Base-by-base conservation (phyloP, 495 filamentous ascomycete genomes). In the Aspergillus nanangensis region DNA sequence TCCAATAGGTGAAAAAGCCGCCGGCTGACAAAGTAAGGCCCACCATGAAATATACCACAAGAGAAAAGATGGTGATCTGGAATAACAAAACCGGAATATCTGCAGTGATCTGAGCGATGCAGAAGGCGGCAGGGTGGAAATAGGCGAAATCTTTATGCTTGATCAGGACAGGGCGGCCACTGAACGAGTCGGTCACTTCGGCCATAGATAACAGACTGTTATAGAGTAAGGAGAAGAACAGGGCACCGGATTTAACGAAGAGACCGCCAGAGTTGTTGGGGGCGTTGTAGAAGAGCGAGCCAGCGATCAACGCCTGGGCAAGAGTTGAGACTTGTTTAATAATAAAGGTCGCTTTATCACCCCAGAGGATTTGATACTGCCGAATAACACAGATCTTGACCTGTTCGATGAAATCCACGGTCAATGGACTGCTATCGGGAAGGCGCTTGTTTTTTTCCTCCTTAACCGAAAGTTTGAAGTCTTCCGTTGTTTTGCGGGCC, bases 171-270 rank as follows among this genome's bases (percentile, higher is more conserved):
- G 82, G 86, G 7, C 86, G 77, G 2, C 79, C 78, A 15, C 71
- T 70, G 57, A 89, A 88, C 0, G 85, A 83, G 22, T 83, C 73
- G 18, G 79, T 86, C 3, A 89, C 72, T 55, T 91, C 87, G 1
- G 82, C 74, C 46, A 91, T 71, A 19, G 87, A 81, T 5, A 89
- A 68, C 48, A 90, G 68, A 50, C 80, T 80, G 57, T 88, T 85
- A 66, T 88, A 90, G 18, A 92, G 65, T 8, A 90, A 56, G 27
- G 81, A 77, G 65, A 90, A 87, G 71, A 90, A 90, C n/a, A 79
- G 57, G 11, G 71, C 78, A 50, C 77, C 77, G 7, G 69, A 73
- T 44, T 79, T 78, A 42, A 73, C 55, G 45, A 79, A 80, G 1
- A 78, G 58, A 34, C 77, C 77, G 13, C 51, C 56, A 0, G 67